Base-by-base conservation (phyloP, 495 filamentous ascomycete genomes). In the Annulohypoxylon maeteangense region DNA sequence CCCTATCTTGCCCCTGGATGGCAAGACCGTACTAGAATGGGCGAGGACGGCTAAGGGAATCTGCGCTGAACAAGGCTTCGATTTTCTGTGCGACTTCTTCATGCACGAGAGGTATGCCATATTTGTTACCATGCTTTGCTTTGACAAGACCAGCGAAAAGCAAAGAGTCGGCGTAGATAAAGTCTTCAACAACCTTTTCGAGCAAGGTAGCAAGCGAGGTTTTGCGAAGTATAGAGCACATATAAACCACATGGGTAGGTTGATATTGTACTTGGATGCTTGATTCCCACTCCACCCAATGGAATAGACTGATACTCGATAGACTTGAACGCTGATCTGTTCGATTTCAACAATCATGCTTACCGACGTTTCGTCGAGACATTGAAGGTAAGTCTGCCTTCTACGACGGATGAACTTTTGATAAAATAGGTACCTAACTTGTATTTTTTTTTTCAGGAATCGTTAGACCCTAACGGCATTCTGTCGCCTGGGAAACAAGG, bases 141-240 rank as follows among this genome's bases (percentile, higher is more conserved):
- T 80, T 68, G 81, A 82, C 59, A 80, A 83, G 62, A 79, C 78
- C 4, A 79, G 76, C 22, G 44, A 61, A 18, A 74, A 72, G 59
- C 76, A 79, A 51, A 77, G 80, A 34, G 40, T 57, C 20, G 72
- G 71, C 18, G 65, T 75, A 20, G 67, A 77, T 45, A 74, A 55
- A 38, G 48, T 83, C 50, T 83, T 80, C 59, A 71, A 75, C 10
- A 72, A 54, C 3, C 68, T 83, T 10, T 76, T 82, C 45, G 65
- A 74, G 60, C 75, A 76, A 54, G 80, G 80, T 2, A 80, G 78
- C 68, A 70, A 72, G 68, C 63, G 78, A 42, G 81, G 79, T 0
- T 83, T 79, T 65, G 79, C 78, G 29, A 82, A 79, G 75, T 83
- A 83, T 48, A 70, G 79, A 12, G 78, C 77, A 11, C 81, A 83